Evolutionary conservation across 2,329 filamentous ascomycete species (phyloP).

Genomic region (Camillea tinctor): DNA sequence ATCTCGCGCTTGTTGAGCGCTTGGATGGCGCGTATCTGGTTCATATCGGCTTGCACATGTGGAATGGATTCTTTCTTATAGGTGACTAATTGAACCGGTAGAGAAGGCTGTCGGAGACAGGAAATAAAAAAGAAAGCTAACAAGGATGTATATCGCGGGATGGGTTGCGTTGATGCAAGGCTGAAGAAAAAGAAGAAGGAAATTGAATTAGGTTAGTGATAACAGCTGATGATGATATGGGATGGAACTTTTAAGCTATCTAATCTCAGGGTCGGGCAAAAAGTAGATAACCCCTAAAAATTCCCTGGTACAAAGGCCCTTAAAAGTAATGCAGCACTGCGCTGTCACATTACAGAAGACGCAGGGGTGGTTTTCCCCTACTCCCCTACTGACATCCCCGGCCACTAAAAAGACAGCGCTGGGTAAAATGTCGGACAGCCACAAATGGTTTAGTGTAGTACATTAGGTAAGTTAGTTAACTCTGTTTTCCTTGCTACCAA

Average conservation of each 20-base stretch:
- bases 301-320: neutral
- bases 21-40: constrained; percentile 89
- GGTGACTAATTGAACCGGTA: neutral
- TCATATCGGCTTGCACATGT: constrained; percentile 59
- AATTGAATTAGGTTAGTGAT: no score
- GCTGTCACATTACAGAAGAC: constrained; percentile 1
- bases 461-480: constrained; percentile 4
- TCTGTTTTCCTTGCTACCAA: neutral
- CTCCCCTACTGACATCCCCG: neutral
- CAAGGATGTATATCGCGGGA: neutral
- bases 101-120: neutral
- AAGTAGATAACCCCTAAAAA: constrained; percentile 2
- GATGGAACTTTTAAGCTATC: no score
- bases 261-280: no score
- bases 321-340: neutral
- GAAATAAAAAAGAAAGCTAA: constrained; percentile 2
- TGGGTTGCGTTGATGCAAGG: constrained; percentile 16
- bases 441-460: neutral
- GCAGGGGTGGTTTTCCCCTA: neutral
- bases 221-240: neutral
- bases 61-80: neutral
- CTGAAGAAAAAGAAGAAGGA: constrained; percentile 6
- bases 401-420: constrained; percentile 7
- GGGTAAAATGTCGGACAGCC: constrained; percentile 29
- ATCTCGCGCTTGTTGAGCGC: constrained; percentile 93